Percentiles rank a stretch among this genome's conserved stretches.
Evolutionary conservation across 805 yeast genomes (phyloP).

Genomic region (Schwanniomyces vanrijiae): DNA sequence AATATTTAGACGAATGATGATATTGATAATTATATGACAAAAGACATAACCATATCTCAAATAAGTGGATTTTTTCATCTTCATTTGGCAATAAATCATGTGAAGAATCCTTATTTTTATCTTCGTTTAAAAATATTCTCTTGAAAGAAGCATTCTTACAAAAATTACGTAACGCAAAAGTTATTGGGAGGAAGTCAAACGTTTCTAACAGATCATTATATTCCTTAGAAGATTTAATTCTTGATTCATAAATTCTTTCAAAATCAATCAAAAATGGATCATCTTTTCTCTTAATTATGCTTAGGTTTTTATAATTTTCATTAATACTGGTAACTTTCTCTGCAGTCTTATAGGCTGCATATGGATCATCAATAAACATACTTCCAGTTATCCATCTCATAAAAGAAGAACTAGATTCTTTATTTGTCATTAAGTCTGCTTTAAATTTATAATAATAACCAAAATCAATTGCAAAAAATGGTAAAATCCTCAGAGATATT

Average conservation of each 20-base stretch:
- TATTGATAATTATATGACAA: constrained; percentile 39
- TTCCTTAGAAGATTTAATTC: constrained; percentile 8
- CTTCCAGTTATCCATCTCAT: constrained; percentile 31
- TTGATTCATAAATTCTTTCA: constrained; percentile 11
- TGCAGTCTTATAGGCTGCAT: constrained; percentile 15
- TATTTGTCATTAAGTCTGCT: constrained; percentile 19
- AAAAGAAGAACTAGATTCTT: constrained; percentile 26
- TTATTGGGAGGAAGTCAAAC: constrained; percentile 18
- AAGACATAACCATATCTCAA: constrained; percentile 36
- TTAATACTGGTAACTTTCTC: constrained; percentile 14
- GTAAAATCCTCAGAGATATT: constrained; percentile 17
- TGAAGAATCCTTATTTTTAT: constrained; percentile 6
- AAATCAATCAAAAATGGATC: constrained; percentile 18
- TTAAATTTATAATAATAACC: constrained; percentile 18
- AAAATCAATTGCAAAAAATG: constrained; percentile 23
- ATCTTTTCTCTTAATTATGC: constrained; percentile 9
- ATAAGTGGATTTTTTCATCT: constrained; percentile 14
- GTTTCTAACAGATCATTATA: constrained; percentile 11
- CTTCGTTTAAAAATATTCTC: constrained; percentile 13
- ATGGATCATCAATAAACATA: constrained; percentile 19
- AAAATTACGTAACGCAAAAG: constrained; percentile 12
- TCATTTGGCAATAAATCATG: constrained; percentile 14
- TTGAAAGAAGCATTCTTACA: constrained; percentile 16
- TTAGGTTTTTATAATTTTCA: constrained; percentile 10
- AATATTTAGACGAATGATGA: constrained; percentile 28